Evolutionary conservation across 2,329 filamentous ascomycete species (phyloP).

Genomic region (Beauveria rudraprayagi): DNA sequence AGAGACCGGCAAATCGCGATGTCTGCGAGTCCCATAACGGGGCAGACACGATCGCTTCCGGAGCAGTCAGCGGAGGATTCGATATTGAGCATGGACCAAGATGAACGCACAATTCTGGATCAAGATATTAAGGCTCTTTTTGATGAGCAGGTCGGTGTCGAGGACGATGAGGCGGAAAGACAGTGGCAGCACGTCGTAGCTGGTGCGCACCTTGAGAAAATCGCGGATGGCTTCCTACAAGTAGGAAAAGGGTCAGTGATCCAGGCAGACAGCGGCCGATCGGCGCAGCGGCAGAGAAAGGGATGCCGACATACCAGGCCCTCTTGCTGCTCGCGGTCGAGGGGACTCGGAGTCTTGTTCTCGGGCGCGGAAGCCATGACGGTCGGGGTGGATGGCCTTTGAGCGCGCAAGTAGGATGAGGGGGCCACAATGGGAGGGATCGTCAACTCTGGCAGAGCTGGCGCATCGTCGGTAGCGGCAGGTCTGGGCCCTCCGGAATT

Average conservation of each 20-base stretch:
- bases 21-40: slow-evolving; percentile 93
- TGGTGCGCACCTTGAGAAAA: slow-evolving; percentile 91
- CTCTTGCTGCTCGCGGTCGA: slow-evolving; percentile 71
- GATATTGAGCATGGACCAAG: not conserved
- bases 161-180: slow-evolving; percentile 94
- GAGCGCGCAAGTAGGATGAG: slow-evolving; percentile 47
- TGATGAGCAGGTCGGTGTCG: slow-evolving; percentile 89
- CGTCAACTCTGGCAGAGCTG: slow-evolving; percentile 15
- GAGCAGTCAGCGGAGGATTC: slow-evolving; percentile 13
- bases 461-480: slow-evolving; percentile 10
- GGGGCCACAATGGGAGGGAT: slow-evolving; percentile 52
- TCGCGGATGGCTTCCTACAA: slow-evolving; percentile 79
- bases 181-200: slow-evolving; percentile 93
- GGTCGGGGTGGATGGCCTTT: slow-evolving; percentile 24
- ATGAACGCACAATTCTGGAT: slow-evolving; percentile 74
- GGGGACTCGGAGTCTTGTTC: slow-evolving; percentile 40
- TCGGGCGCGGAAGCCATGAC: slow-evolving; percentile 29
- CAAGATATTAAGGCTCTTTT: slow-evolving; percentile 92
- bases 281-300: not conserved
- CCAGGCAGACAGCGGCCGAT: not conserved
- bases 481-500: slow-evolving; percentile 14
- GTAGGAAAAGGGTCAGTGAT: slow-evolving; percentile 9
- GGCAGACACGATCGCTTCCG: slow-evolving; percentile 85
- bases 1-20: slow-evolving; percentile 84
- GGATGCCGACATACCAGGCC: slow-evolving; percentile 54